Base-by-base conservation (phyloP, 140 eudicot genomes). In the Ambrosia hybrid region DNA sequence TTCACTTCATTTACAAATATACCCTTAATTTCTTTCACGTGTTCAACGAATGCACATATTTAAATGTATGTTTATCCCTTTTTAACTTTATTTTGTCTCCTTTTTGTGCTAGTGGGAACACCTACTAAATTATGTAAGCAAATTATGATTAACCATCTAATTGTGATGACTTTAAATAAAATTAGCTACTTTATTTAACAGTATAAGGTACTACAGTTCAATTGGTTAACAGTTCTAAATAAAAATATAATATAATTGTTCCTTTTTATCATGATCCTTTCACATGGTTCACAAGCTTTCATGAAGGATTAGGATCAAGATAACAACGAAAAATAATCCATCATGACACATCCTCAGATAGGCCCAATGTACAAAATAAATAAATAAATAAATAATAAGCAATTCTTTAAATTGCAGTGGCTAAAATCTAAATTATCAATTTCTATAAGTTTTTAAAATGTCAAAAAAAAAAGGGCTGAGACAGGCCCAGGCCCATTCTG, bases 61-160 rank as follows among this genome's bases (percentile, higher is more conserved):
- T 58, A 16, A 9, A 26, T 21, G 26, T 26, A 5, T 26, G 11
- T 58, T 26, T 21, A 21, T 21, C 30, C 30, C 30, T 26, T 58
- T 58, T 9, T 21, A 21, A 58, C 39, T 4, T 26, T 10, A 48
- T 10, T 21, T 30, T 21, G 14, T 58, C 14, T 21, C 14, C 34
- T 16, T 58, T 58, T 58, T 8, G 64, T 21, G 38, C 9, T 26
- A 26, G 64, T 58, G 64, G 64, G 64, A 58, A 39, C 64, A 58
- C 64, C 3, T 3, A 6, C 6, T 26, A 9, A 58, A 58, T 21
- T 16, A 58, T 0, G 59, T n/a, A 53, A 53, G 26, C 3, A 57
- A 57, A 21, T 6, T 17, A 57, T 57, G 41, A 21, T 58, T 58
- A 9, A 39, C 38, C 39, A 58, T 7, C 39, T 9, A 26, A 58